Conservation (phyloP, 108 stramenopile species). For the Conticribra weissflogii region DNA sequence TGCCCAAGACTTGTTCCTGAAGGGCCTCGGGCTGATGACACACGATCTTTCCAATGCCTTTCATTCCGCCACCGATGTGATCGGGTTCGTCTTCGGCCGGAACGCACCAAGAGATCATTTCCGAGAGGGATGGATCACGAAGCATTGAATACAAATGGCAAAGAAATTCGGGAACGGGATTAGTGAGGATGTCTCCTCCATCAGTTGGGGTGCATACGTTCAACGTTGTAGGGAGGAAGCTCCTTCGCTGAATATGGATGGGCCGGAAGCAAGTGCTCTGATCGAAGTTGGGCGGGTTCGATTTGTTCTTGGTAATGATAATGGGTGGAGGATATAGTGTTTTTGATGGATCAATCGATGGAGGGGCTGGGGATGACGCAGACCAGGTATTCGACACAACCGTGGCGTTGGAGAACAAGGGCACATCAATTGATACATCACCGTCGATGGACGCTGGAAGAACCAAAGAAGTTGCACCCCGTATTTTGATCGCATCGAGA, state of each 20-base stretch:
- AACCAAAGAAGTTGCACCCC: slow-evolving; percentile 1
- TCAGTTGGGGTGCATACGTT: neutral
- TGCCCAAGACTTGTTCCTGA: slow-evolving; percentile 36
- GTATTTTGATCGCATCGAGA: neutral
- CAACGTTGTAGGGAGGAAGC: slow-evolving; percentile 7
- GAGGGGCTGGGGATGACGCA: neutral
- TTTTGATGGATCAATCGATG: slow-evolving; percentile 4
- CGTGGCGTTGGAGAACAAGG: slow-evolving; percentile 6
- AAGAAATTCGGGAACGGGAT: slow-evolving; percentile 48
- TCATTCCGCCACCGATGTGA: slow-evolving; percentile 26
- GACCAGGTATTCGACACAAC: slow-evolving; percentile 5
- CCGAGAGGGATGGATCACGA: slow-evolving; percentile 29
- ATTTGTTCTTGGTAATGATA: neutral
- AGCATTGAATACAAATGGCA: slow-evolving; percentile 53
- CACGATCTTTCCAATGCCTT: slow-evolving; percentile 56
- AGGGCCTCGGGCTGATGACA: slow-evolving; percentile 73
- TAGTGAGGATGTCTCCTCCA: slow-evolving; percentile 20
- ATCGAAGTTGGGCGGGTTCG: neutral
- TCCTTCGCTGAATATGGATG: neutral
- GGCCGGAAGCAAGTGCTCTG: neutral
- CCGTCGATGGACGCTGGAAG: slow-evolving; percentile 18
- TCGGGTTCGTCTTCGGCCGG: slow-evolving; percentile 32
- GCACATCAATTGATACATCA: slow-evolving; percentile 11
- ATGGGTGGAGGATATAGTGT: neutral
- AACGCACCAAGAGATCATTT: slow-evolving; percentile 42